Evolutionary conservation across 139 green algal species (phyloP).

Genomic region (Picochlorum sp.): DNA sequence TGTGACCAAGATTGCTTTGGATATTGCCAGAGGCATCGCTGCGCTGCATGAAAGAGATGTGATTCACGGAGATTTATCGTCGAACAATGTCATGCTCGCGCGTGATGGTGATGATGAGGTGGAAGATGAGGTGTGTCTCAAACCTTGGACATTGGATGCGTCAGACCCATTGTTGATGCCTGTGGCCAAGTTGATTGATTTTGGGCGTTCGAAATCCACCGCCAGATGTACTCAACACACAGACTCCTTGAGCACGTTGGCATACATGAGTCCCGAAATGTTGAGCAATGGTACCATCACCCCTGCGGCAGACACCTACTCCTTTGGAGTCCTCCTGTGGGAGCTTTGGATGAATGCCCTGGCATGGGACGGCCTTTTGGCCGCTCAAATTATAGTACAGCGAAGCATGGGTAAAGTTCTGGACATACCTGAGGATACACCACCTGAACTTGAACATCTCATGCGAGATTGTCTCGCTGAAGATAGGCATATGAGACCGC

Average conservation of each 20-base stretch:
- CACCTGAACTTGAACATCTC: too few relatives aligned
- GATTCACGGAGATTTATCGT: constrained; percentile 7
- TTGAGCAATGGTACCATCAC: not conserved
- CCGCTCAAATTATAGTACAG: not conserved
- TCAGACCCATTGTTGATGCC: not conserved
- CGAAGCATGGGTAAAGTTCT: too few relatives aligned
- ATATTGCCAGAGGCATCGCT: constrained; percentile 9
- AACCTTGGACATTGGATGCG: too few relatives aligned
- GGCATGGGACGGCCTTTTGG: not conserved
- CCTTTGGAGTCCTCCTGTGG: not conserved
- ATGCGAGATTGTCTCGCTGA: too few relatives aligned
- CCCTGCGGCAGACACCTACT: not conserved
- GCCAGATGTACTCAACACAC: constrained; percentile 6
- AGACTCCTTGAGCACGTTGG: constrained; percentile 4
- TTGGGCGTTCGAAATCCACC: constrained; percentile 5
- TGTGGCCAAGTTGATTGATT: constrained; percentile 5
- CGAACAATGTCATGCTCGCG: constrained; percentile 14
- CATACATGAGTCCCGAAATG: constrained; percentile 9
- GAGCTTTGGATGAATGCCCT: not conserved
- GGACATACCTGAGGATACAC: too few relatives aligned
- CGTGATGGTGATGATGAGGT: not conserved
- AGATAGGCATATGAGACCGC: too few relatives aligned
- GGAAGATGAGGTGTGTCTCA: too few relatives aligned
- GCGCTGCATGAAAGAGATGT: constrained; percentile 3
- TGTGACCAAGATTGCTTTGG: constrained; percentile 5